phyloP scores from a whole-genome alignment of 2,329 filamentous ascomycete genomes.

The Aurifilum marmelostoma region DNA sequence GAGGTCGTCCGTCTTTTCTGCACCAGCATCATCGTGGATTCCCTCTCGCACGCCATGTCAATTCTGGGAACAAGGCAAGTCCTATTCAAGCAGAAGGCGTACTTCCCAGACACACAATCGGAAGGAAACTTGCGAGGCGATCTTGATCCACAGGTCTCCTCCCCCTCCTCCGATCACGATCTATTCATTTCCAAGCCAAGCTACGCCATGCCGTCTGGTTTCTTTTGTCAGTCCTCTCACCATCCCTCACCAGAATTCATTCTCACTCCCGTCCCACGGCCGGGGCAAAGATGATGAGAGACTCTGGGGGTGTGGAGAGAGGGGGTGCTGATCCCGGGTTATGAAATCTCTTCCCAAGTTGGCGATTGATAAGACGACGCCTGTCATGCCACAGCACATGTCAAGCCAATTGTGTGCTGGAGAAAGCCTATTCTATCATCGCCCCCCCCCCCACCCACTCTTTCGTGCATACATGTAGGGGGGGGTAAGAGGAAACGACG shows the following conservation, averaged over 20 bases:
- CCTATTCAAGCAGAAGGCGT: neutral
- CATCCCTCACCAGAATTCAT: too few species aligned
- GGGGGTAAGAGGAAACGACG: slow-evolving; percentile 4
- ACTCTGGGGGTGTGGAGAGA: neutral
- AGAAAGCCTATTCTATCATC: slow-evolving; percentile 3
- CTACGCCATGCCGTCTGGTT: neutral
- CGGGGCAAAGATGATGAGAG: neutral
- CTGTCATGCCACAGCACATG: neutral
- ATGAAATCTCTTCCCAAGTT: slow-evolving; percentile 20
- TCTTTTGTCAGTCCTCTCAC: neutral
- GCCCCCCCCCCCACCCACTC: neutral
- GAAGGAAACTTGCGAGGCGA: slow-evolving; percentile 3
- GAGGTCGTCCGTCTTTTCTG: neutral
- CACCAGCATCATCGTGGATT: slow-evolving; percentile 1
- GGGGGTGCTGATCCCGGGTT: too few species aligned
- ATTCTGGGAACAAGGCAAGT: neutral
- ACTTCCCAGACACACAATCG: neutral
- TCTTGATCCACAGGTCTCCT: slow-evolving; percentile 17
- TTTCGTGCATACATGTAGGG: slow-evolving; percentile 13
- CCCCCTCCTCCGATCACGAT: slow-evolving; percentile 20
- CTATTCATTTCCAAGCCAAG: slow-evolving; percentile 13
- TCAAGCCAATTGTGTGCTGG: slow-evolving; percentile 21
- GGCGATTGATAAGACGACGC: slow-evolving; percentile 27
- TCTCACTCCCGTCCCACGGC: slow-evolving; percentile 6
- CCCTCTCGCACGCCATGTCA: neutral